Conservation (phyloP, 192 early-diverging fungal genomes). For the Gonapodya prolifera region DNA sequence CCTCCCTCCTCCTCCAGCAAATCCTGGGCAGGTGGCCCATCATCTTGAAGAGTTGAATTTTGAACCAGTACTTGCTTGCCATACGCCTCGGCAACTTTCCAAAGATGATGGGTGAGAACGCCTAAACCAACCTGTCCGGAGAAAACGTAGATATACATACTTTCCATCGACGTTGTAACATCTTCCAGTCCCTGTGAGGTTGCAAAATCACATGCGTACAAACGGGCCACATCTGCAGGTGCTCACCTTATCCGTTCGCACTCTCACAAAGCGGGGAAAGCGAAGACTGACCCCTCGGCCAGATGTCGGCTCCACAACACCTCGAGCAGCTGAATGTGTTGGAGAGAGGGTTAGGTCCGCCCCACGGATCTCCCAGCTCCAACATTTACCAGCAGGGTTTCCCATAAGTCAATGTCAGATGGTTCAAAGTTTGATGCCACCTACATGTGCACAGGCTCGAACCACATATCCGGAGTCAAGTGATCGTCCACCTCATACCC, state of each 20-base stretch:
- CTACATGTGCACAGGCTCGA: not conserved
- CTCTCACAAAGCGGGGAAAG: not conserved
- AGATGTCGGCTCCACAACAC: not conserved
- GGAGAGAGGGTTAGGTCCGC: slow-evolving; percentile 2
- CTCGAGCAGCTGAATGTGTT: not conserved
- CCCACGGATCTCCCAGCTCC: slow-evolving; percentile 2
- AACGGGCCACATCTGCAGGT: too few species aligned
- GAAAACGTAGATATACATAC: not conserved
- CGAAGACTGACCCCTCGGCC: not conserved
- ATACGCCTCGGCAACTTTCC: slow-evolving; percentile 1
- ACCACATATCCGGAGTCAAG: slow-evolving; percentile 2
- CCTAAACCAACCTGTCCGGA: not conserved
- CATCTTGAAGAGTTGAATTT: too few species aligned
- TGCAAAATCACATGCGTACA: too few species aligned
- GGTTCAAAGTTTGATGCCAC: too few species aligned
- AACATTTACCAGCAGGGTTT: too few species aligned
- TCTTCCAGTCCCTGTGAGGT: slow-evolving; percentile 1
- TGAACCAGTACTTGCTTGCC: not conserved
- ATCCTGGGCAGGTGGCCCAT: too few species aligned
- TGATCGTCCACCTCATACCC: not conserved
- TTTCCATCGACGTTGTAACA: not conserved
- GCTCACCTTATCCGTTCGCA: not conserved
- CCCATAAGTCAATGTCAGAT: too few species aligned
- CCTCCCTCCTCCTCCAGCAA: too few species aligned
- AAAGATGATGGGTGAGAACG: not conserved